phyloP scores from a whole-genome alignment of 176 grass and related monocot species.

The Raddia distichophylla region DNA sequence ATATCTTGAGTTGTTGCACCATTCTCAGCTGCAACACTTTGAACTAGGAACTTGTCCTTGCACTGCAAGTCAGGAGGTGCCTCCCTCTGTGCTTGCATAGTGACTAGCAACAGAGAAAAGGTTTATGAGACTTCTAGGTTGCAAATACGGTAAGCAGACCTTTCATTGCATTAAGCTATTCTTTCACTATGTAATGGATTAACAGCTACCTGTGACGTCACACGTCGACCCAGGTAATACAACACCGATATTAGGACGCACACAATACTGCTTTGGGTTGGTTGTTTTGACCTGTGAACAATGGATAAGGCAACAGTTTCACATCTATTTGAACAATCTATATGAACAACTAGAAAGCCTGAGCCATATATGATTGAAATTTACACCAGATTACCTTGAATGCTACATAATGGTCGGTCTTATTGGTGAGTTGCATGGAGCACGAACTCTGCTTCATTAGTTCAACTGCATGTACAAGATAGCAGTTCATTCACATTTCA shows the following conservation, averaged over 20 bases:
- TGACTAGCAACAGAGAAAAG: conserved; percentile 54
- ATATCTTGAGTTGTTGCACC: conserved; percentile 71
- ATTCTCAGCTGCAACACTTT: conserved; percentile 75
- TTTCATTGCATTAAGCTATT: conserved; percentile 23
- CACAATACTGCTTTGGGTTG: conserved; percentile 97
- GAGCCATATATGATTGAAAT: neutral
- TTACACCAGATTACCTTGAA: conserved; percentile 73
- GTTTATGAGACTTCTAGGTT: conserved; percentile 15
- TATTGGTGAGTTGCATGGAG: conserved; percentile 93
- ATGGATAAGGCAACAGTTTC: conserved; percentile 24
- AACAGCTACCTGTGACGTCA: conserved; percentile 82
- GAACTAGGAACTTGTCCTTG: conserved; percentile 97
- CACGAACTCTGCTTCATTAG: conserved; percentile 93
- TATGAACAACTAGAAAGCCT: conserved; percentile 11
- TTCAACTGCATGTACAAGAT: conserved; percentile 62
- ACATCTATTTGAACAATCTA: neutral
- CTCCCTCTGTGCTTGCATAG: conserved; percentile 93
- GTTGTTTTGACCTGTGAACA: conserved; percentile 88
- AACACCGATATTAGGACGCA: conserved; percentile 88
- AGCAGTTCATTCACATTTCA: conserved; percentile 14
- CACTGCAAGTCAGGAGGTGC: conserved; percentile 78
- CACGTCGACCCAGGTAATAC: conserved; percentile 74
- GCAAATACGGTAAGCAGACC: neutral
- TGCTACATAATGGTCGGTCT: conserved; percentile 89
- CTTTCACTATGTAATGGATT: conserved; percentile 14